Conservation (phyloP, 2,329 filamentous ascomycete genomes). For the Hypoxylon sp. region DNA sequence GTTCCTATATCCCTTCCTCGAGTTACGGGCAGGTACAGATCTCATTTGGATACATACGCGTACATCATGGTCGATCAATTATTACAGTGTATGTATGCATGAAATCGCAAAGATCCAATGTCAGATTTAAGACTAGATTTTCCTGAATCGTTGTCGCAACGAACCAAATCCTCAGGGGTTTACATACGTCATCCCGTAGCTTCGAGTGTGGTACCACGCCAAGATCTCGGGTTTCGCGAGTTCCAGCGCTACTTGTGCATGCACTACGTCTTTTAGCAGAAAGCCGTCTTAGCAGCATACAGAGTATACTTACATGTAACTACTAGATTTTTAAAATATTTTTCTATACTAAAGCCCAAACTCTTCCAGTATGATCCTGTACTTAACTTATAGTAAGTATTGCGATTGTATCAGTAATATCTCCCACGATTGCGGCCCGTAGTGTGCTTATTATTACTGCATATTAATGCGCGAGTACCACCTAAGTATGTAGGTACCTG, state of each 20-base stretch:
- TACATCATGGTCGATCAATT: neutral
- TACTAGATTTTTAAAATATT: too few species aligned
- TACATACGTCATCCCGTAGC: constrained; percentile 38
- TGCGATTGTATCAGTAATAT: too few species aligned
- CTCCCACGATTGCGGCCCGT: too few species aligned
- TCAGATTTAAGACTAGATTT: constrained; percentile 29
- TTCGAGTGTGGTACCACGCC: constrained; percentile 20
- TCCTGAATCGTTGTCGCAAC: constrained; percentile 29
- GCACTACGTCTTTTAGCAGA: neutral
- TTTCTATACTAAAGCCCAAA: too few species aligned
- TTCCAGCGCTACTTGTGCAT: constrained; percentile 13
- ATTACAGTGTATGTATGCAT: constrained; percentile 11
- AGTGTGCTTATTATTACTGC: neutral
- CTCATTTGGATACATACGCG: neutral
- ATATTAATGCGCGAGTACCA: constrained; percentile 6
- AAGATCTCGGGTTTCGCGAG: constrained; percentile 20
- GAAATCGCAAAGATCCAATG: constrained; percentile 23
- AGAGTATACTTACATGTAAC: too few species aligned
- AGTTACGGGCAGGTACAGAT: neutral
- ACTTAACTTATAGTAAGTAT: too few species aligned
- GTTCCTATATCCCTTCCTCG: neutral
- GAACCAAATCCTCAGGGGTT: constrained; percentile 7
- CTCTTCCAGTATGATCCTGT: too few species aligned
- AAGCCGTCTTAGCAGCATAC: too few species aligned
- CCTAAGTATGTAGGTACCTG: too few species aligned